phyloP scores from a whole-genome alignment of 176 grass and related monocot genomes.

The Rhipidocladum racemiflorum region DNA sequence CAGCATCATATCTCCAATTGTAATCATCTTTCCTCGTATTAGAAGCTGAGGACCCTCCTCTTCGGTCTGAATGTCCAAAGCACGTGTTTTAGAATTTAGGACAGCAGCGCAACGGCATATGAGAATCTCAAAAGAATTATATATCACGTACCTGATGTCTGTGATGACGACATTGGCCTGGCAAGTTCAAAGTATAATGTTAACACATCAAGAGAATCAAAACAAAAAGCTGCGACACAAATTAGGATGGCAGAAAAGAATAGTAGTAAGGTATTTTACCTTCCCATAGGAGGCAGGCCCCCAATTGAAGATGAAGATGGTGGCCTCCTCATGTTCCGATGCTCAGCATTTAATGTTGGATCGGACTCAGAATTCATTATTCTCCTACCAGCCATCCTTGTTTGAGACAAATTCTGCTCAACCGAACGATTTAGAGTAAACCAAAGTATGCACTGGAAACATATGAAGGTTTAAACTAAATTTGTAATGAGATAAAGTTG shows the following conservation, averaged over 20 bases:
- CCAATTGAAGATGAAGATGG: constrained; percentile 69
- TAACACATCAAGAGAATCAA: constrained; percentile 9
- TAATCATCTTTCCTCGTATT: constrained; percentile 80
- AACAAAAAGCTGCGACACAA: constrained; percentile 23
- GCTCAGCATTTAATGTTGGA: constrained; percentile 46
- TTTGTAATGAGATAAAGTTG: background rate
- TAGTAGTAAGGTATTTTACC: constrained; percentile 42
- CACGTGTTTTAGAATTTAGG: constrained; percentile 3
- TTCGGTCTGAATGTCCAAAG: constrained; percentile 47
- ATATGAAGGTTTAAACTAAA: background rate
- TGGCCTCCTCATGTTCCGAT: constrained; percentile 64
- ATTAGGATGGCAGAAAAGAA: background rate
- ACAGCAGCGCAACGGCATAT: background rate
- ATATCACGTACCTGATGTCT: constrained; percentile 62
- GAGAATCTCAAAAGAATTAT: background rate
- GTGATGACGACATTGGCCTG: constrained; percentile 58
- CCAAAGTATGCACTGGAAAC: background rate
- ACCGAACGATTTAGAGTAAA: constrained; percentile 19
- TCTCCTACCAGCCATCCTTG: constrained; percentile 77
- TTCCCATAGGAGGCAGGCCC: constrained; percentile 60
- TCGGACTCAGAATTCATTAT: constrained; percentile 61
- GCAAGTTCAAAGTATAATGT: constrained; percentile 38
- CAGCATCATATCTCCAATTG: constrained; percentile 80
- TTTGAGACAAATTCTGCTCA: constrained; percentile 80
- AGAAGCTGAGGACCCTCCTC: constrained; percentile 51